Evolutionary conservation across 2,329 filamentous ascomycete species (phyloP).

Genomic region (Fusarium falciforme): DNA sequence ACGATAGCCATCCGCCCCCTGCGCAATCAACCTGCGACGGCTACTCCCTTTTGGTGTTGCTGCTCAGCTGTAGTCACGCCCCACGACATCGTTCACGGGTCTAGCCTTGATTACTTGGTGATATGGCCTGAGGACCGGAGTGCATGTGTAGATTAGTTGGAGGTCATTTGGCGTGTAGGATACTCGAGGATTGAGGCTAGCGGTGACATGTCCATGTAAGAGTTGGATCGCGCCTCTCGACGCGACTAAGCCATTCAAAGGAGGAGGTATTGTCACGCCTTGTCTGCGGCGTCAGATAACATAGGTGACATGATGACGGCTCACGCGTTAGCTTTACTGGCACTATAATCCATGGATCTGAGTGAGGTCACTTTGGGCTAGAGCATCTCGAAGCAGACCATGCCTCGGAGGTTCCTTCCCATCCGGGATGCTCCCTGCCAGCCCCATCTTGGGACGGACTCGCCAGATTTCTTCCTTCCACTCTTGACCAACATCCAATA

Average conservation of each 20-base stretch:
- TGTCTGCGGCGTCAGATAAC: background rate
- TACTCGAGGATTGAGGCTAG: background rate
- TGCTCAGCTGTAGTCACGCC: background rate
- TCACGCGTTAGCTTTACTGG: slow-evolving; percentile 4
- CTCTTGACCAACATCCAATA: background rate
- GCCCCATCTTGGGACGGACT: slow-evolving; percentile 23
- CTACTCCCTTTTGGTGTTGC: slow-evolving; percentile 6
- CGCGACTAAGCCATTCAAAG: background rate
- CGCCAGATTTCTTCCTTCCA: slow-evolving; percentile 7
- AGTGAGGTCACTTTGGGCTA: slow-evolving; percentile 22
- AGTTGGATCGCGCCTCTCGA: background rate
- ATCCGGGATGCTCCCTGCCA: slow-evolving; percentile 33
- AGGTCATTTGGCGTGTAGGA: slow-evolving; percentile 1
- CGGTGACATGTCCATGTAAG: background rate
- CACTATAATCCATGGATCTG: background rate
- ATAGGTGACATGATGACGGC: background rate
- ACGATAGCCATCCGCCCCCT: slow-evolving; percentile 7
- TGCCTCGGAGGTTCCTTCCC: slow-evolving; percentile 39
- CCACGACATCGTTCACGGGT: slow-evolving; percentile 4
- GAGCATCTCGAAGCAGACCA: slow-evolving; percentile 28
- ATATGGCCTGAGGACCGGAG: slow-evolving; percentile 12
- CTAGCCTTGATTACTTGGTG: slow-evolving; percentile 16
- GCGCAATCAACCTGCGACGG: slow-evolving; percentile 31
- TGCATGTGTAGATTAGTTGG: background rate
- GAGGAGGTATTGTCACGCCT: background rate